Conservation (phyloP, 192 early-diverging fungal species). For the Rhizoclosmatium globosum region DNA sequence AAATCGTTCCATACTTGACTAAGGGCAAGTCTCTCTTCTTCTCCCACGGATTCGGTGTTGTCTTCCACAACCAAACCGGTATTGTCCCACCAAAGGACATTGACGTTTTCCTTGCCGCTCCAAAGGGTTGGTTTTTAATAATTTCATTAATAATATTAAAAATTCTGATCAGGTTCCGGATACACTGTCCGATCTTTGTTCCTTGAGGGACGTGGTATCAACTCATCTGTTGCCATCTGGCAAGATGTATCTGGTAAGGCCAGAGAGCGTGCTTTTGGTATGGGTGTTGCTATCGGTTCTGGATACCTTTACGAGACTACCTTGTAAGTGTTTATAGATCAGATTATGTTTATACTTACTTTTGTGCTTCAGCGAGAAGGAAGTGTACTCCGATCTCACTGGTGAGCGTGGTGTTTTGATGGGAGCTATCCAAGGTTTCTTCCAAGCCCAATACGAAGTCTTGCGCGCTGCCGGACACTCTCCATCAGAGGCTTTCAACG, state of each 20-base stretch:
- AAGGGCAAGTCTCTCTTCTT: constrained; percentile 99
- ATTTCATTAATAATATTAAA: neutral
- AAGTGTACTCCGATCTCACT: constrained; percentile 94
- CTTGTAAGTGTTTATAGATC: constrained; percentile 61
- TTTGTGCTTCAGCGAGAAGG: constrained; percentile 71
- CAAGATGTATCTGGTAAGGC: constrained; percentile 95
- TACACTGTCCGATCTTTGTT: constrained; percentile 95
- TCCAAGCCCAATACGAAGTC: constrained; percentile 97
- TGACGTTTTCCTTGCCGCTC: constrained; percentile 95
- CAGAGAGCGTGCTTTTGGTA: constrained; percentile 88
- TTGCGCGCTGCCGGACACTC: constrained; percentile 92
- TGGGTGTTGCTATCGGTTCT: constrained; percentile 93
- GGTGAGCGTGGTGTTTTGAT: constrained; percentile 98
- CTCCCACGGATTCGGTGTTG: constrained; percentile 95
- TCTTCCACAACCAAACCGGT: constrained; percentile 90
- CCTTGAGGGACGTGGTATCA: constrained; percentile 96
- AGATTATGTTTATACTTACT: neutral
- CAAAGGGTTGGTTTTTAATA: constrained; percentile 70
- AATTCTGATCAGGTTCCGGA: constrained; percentile 71
- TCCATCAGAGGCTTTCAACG: constrained; percentile 99
- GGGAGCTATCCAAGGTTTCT: constrained; percentile 97
- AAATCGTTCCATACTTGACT: constrained; percentile 87
- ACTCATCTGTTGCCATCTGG: constrained; percentile 94
- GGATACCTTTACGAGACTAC: constrained; percentile 98
- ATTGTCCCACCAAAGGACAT: constrained; percentile 91